These are phyloP conservation scores for Boletus reticuloceps DNA, from an alignment of 768 basidiomycete genomes.

Conservation along the genomic window DNA sequence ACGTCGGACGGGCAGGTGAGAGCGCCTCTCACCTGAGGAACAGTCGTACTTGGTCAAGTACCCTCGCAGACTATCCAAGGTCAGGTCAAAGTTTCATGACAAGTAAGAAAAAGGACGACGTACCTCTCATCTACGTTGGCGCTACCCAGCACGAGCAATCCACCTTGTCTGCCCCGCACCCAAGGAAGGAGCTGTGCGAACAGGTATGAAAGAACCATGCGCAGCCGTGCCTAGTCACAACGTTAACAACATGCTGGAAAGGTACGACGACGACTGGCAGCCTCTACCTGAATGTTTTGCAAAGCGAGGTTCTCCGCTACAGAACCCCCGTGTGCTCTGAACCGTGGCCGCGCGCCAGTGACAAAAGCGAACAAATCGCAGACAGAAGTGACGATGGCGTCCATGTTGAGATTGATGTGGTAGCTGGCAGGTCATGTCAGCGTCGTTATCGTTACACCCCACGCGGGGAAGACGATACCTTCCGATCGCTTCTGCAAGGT, in stretches of 20 bases:
- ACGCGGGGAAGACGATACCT: constrained; percentile 47
- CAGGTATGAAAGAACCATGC: constrained; percentile 94
- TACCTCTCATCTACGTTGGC: constrained; percentile 98
- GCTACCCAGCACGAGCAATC: constrained; percentile 92
- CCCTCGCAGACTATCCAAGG: constrained; percentile 70
- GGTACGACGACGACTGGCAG: not conserved
- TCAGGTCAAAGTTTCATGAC: not conserved
- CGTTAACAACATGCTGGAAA: not conserved
- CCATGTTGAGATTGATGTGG: constrained; percentile 96
- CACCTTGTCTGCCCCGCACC: constrained; percentile 80
- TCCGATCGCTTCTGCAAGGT: constrained; percentile 85
- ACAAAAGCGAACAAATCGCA: constrained; percentile 80
- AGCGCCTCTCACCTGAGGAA: constrained; percentile 61
- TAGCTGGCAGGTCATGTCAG: constrained; percentile 51
- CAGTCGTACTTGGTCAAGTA: constrained; percentile 99
- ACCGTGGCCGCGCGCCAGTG: constrained; percentile 70
- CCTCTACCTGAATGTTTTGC: constrained; percentile 87
- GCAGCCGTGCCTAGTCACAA: constrained; percentile 67
- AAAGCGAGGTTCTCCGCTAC: constrained; percentile 90
- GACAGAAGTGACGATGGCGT: constrained; percentile 81
- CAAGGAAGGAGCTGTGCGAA: constrained; percentile 95
- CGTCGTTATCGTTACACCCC: too few relatives aligned
- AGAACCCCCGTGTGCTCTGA: constrained; percentile 84
- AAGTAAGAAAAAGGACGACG: not conserved
- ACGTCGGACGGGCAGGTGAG: not conserved